A percentile compares a stretch with the other conserved stretches of the same genome.
Evolutionary conservation across 768 basidiomycete species (phyloP).

Genomic region (Saitozyma sp.): DNA sequence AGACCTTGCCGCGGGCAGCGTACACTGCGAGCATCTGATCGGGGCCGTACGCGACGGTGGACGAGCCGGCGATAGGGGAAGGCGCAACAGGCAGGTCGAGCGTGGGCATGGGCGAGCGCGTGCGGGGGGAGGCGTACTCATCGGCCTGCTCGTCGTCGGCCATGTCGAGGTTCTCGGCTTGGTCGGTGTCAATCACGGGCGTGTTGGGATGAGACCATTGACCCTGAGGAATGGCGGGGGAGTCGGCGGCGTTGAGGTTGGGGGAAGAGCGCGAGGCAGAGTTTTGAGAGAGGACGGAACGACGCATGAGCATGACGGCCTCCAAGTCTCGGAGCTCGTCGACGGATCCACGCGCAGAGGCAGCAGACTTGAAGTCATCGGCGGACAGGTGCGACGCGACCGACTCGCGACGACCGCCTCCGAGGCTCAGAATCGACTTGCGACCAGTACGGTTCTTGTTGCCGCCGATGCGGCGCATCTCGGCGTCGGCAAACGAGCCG

Average conservation of each 20-base stretch:
- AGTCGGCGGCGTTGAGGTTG: constrained; percentile 8
- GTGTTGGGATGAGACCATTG: background rate
- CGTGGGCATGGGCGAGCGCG: background rate
- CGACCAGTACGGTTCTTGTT: constrained; percentile 21
- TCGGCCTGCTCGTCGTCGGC: constrained; percentile 10
- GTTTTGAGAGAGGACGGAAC: constrained; percentile 47
- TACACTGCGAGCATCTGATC: constrained; percentile 52
- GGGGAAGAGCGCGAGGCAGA: constrained; percentile 26
- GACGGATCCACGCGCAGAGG: constrained; percentile 42
- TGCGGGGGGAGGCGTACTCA: constrained; percentile 10
- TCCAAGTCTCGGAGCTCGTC: constrained; percentile 49
- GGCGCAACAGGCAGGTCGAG: constrained; percentile 6
- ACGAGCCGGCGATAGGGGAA: constrained; percentile 12
- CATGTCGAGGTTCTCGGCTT: constrained; percentile 26
- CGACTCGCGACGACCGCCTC: constrained; percentile 34
- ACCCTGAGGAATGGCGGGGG: background rate
- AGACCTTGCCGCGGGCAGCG: constrained; percentile 44
- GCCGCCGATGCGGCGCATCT: constrained; percentile 21
- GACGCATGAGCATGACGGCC: constrained; percentile 45
- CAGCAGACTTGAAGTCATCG: constrained; percentile 47
- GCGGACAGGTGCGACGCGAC: constrained; percentile 20
- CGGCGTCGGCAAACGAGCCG: constrained; percentile 27
- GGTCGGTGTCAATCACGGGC: constrained; percentile 17
- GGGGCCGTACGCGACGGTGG: constrained; percentile 41
- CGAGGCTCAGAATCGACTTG: constrained; percentile 30